Percentiles rank a stretch among this genome's conserved stretches.
Evolutionary conservation across 768 basidiomycete genomes (phyloP).

Genomic region (Naematelia aurantialba): DNA sequence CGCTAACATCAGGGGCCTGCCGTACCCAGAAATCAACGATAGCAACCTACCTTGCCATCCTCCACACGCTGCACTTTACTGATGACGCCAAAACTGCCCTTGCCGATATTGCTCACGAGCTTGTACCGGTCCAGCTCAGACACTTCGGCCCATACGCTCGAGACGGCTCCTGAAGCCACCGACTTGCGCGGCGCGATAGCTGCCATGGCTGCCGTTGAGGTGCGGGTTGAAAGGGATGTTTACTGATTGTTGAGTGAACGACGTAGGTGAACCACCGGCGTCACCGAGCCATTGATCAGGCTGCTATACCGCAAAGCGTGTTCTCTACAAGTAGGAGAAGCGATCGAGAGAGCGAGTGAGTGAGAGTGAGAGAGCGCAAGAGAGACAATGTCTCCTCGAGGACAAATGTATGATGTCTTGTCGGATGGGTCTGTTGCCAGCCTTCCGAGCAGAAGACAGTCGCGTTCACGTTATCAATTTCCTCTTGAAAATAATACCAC

Average conservation of each 20-base stretch:
- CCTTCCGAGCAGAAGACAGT: background rate
- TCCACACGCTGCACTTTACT: conserved; percentile 82
- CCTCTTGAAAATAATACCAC: background rate
- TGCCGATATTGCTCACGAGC: conserved; percentile 85
- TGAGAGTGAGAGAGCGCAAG: background rate
- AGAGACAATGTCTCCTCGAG: too few species aligned
- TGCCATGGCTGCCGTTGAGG: background rate
- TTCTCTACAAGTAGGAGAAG: too few species aligned
- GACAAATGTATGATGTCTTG: background rate
- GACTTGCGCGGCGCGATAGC: background rate
- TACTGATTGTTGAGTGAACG: background rate
- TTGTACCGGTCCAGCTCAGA: conserved; percentile 70
- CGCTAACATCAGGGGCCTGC: background rate
- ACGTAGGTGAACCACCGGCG: background rate
- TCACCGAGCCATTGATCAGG: background rate
- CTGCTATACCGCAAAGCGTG: too few species aligned
- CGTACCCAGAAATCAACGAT: background rate
- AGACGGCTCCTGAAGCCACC: background rate
- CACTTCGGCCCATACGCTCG: conserved; percentile 17
- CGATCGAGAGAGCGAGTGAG: background rate
- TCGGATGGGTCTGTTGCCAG: background rate
- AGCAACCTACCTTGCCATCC: conserved; percentile 67
- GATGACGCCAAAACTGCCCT: conserved; percentile 96
- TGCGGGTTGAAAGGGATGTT: background rate
- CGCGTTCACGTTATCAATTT: background rate